phyloP scores from a whole-genome alignment of 2,329 filamentous ascomycete species.

The Talaromyces albobiverticillius region DNA sequence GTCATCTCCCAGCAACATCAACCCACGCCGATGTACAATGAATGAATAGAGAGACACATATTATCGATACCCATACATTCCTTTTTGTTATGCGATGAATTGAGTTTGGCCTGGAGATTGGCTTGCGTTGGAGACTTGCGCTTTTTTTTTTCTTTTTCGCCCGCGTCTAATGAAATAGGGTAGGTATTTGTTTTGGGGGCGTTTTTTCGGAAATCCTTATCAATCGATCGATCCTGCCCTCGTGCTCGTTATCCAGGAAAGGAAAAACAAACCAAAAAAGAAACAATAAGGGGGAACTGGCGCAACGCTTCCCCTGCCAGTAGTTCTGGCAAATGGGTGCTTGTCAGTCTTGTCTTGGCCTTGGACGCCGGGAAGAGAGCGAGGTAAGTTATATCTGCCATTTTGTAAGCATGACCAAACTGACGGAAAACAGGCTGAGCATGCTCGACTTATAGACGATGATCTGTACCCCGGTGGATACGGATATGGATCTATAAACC shows the following conservation, averaged over 20 bases:
- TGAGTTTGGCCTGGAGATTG: neutral
- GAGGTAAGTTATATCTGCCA: slow-evolving; percentile 26
- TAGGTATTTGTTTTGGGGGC: neutral
- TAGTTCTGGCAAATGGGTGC: slow-evolving; percentile 36
- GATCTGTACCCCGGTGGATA: slow-evolving; percentile 45
- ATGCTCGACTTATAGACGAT: slow-evolving; percentile 44
- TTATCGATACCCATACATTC: neutral
- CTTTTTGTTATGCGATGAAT: neutral
- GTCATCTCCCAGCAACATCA: neutral
- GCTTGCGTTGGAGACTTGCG: neutral
- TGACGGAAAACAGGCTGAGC: slow-evolving; percentile 34
- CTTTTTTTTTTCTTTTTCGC: neutral
- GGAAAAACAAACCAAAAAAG: neutral
- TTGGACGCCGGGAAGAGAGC: slow-evolving; percentile 34
- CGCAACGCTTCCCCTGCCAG: neutral
- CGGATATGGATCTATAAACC: slow-evolving; percentile 40
- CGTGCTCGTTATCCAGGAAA: neutral
- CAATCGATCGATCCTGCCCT: neutral
- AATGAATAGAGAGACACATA: neutral
- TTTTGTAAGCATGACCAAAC: slow-evolving; percentile 11
- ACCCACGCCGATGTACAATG: neutral
- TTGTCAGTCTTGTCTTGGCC: slow-evolving; percentile 44
- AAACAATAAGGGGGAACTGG: neutral
- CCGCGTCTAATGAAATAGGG: too few relatives aligned
- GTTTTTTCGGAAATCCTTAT: neutral